These are phyloP conservation scores for Prototheca cutis DNA, from an alignment of 163 green algal genomes.

Conservation along the genomic window DNA sequence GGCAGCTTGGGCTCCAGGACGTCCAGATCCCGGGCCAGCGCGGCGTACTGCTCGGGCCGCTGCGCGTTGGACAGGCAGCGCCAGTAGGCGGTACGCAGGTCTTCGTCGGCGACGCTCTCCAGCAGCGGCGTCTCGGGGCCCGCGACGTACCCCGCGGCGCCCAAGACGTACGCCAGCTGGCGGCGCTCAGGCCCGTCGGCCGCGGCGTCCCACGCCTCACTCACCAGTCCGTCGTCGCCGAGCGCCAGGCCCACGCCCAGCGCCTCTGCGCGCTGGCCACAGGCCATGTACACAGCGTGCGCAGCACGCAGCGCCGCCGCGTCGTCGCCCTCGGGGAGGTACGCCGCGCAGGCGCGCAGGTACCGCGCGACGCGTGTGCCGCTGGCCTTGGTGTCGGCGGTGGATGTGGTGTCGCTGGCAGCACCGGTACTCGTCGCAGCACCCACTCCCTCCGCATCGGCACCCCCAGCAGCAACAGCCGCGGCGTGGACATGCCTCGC, in stretches of 20 bases:
- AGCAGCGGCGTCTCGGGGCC: constrained; percentile 50
- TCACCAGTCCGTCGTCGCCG: constrained; percentile 50
- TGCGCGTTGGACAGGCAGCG: constrained; percentile 42
- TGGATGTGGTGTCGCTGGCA: too few relatives aligned
- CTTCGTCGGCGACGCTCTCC: constrained; percentile 46
- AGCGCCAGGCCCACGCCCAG: constrained; percentile 76
- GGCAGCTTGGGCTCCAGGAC: constrained; percentile 94
- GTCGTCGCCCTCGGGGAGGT: constrained; percentile 90
- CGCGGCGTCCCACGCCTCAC: constrained; percentile 49
- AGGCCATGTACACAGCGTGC: constrained; percentile 29
- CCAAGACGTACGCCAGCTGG: constrained; percentile 90
- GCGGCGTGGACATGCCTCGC: constrained; percentile 67
- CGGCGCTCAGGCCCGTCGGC: constrained; percentile 61
- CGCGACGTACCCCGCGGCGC: constrained; percentile 44
- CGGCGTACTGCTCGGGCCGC: constrained; percentile 74
- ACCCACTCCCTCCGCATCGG: too few relatives aligned
- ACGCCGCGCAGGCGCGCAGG: constrained; percentile 71
- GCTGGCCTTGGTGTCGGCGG: too few relatives aligned
- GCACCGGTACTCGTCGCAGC: too few relatives aligned
- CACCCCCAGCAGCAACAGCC: too few relatives aligned
- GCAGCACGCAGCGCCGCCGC: constrained; percentile 52
- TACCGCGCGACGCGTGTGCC: constrained; percentile 80
- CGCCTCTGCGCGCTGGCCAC: constrained; percentile 53
- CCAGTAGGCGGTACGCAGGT: constrained; percentile 46
- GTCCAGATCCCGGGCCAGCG: constrained; percentile 89